These are phyloP conservation scores for Populus hybrid DNA, from an alignment of 441 rosid species.

Conservation along the genomic window DNA sequence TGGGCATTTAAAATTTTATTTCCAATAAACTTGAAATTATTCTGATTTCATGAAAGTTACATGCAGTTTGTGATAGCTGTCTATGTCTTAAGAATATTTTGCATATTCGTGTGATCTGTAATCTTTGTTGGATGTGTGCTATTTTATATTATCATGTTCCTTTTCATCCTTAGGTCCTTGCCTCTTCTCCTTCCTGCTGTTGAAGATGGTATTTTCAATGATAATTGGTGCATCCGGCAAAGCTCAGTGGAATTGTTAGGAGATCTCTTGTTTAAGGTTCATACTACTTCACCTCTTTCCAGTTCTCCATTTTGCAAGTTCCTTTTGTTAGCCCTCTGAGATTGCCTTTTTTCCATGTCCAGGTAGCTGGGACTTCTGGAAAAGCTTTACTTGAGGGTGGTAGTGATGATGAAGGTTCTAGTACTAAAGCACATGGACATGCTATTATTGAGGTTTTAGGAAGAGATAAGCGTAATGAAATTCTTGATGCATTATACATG, in stretches of 20 bases:
- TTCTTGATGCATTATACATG: conserved; percentile 98
- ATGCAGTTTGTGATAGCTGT: not conserved
- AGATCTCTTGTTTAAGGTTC: conserved; percentile 95
- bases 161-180: conserved; percentile 61
- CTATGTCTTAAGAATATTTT: not conserved
- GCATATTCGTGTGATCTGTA: conserved; percentile 13
- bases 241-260: conserved; percentile 99
- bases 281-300: conserved; percentile 14
- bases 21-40: not conserved
- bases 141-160: not conserved
- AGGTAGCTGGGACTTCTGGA: conserved; percentile 99
- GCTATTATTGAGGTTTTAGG: conserved; percentile 99
- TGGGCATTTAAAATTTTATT: not conserved
- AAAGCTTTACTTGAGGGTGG: conserved; percentile 98
- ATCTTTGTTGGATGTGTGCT: not conserved
- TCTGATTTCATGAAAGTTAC: not conserved
- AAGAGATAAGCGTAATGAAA: conserved; percentile 93
- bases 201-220: conserved; percentile 98
- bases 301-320: conserved; percentile 6
- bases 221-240: conserved; percentile 99
- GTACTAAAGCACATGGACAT: conserved; percentile 99
- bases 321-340: conserved; percentile 4
- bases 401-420: conserved; percentile 99
- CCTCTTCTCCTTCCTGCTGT: conserved; percentile 99
- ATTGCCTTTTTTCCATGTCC: conserved; percentile 11